A percentile compares a stretch with the other conserved stretches of the same genome.
These are phyloP conservation scores for Boechera stricta DNA, from an alignment of 345 rosid genomes.

Conservation along the genomic window DNA sequence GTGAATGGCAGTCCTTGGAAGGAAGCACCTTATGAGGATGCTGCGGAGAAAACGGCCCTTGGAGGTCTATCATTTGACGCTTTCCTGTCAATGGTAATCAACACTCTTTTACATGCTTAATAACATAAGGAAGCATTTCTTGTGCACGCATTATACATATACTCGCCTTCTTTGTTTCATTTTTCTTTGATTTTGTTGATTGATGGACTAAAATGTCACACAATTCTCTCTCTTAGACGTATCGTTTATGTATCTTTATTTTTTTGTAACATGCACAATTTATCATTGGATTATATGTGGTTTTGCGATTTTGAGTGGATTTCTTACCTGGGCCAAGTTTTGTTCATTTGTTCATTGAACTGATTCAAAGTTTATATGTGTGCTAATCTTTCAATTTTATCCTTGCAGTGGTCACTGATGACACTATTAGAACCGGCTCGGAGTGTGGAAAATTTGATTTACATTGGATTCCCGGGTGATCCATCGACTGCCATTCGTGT, in stretches of 20 bases:
- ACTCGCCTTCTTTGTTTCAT: constrained; percentile 3
- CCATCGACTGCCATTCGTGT: constrained; percentile 68
- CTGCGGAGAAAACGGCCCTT: constrained; percentile 85
- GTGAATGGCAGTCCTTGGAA: constrained; percentile 47
- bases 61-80: constrained; percentile 83
- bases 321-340: not conserved
- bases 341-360: not conserved
- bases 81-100: constrained; percentile 84
- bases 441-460: constrained; percentile 77
- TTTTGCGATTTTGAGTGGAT: not conserved
- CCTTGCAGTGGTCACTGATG: constrained; percentile 93
- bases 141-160: constrained; percentile 17
- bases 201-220: not conserved
- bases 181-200: constrained; percentile 27
- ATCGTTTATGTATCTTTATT: not conserved
- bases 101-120: constrained; percentile 24
- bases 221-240: constrained; percentile 1
- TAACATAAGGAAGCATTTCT: constrained; percentile 6
- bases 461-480: constrained; percentile 74
- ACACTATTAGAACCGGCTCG: constrained; percentile 79
- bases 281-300: constrained; percentile 5
- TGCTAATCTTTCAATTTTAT: constrained; percentile 14
- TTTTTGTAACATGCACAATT: not conserved
- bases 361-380: not conserved
- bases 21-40: constrained; percentile 58